These are phyloP conservation scores for Salix caprea DNA, from an alignment of 345 rosid genomes.

Conservation along the genomic window DNA sequence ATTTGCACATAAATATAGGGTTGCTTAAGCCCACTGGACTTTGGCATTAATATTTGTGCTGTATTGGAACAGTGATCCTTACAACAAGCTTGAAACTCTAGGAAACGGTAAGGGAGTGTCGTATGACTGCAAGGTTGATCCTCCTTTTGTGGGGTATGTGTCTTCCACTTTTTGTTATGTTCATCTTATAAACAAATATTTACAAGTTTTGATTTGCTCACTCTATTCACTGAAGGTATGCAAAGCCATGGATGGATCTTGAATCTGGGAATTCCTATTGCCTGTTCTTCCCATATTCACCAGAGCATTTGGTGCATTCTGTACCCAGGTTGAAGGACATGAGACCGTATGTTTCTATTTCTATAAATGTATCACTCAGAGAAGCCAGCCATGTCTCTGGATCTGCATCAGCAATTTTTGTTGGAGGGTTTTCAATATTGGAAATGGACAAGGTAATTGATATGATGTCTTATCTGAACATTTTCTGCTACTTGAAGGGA, in stretches of 20 bases:
- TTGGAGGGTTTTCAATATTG: constrained; percentile 80
- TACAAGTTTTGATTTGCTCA: constrained; percentile 4
- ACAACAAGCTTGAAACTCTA: constrained; percentile 27
- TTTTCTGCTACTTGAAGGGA: no score
- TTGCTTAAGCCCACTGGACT: no score
- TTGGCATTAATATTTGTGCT: neutral
- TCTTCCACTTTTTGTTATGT: constrained; percentile 5
- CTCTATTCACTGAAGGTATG: constrained; percentile 50
- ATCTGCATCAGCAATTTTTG: constrained; percentile 76
- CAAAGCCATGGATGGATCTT: constrained; percentile 69
- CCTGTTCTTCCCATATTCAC: constrained; percentile 84
- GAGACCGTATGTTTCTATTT: constrained; percentile 54
- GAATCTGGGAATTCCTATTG: constrained; percentile 53
- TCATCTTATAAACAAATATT: constrained; percentile 1
- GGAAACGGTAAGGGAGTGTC: constrained; percentile 36
- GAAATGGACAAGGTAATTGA: constrained; percentile 60
- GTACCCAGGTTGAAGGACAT: constrained; percentile 44
- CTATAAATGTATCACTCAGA: constrained; percentile 52
- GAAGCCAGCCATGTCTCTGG: constrained; percentile 58
- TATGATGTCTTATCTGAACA: neutral
- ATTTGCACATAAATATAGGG: no score
- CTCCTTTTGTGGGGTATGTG: constrained; percentile 74
- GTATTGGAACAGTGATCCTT: constrained; percentile 38
- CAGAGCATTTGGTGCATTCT: constrained; percentile 75
- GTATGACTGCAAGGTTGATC: constrained; percentile 69